Percentiles rank a stretch among this genome's conserved stretches.
These are phyloP conservation scores for Leishmania lainsoni DNA, from an alignment of 208 protist genomes.

Conservation along the genomic window DNA sequence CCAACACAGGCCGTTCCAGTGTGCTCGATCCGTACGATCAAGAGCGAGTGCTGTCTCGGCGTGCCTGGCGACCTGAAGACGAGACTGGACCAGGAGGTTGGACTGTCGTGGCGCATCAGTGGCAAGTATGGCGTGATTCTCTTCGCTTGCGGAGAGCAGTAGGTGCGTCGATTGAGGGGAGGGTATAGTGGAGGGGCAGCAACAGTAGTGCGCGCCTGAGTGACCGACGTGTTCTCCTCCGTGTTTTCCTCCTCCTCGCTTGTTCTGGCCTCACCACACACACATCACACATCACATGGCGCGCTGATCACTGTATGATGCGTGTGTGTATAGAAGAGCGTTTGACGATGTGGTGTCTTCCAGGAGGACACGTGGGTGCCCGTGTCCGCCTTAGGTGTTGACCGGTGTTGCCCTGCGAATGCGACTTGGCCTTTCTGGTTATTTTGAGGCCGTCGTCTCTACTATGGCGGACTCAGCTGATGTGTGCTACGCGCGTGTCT, in stretches of 20 bases:
- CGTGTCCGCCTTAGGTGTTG: too few species aligned
- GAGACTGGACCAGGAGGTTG: conserved; percentile 43
- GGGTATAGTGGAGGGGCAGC: not conserved
- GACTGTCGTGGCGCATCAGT: conserved; percentile 63
- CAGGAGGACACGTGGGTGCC: too few species aligned
- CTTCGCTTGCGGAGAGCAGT: conserved; percentile 37
- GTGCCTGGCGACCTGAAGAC: conserved; percentile 54
- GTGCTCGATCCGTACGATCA: conserved; percentile 83
- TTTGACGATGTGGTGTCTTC: not conserved
- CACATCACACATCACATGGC: not conserved
- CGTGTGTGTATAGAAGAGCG: conserved; percentile 3
- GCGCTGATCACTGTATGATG: not conserved
- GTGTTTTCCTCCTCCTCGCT: not conserved
- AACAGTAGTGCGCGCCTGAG: not conserved
- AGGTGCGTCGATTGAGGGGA: not conserved
- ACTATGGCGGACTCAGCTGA: too few species aligned
- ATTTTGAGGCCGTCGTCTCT: too few species aligned
- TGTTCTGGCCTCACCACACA: not conserved
- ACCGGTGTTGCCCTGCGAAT: too few species aligned
- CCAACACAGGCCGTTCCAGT: conserved; percentile 71
- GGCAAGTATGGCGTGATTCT: conserved; percentile 86
- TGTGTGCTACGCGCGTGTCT: too few species aligned
- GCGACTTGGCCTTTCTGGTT: too few species aligned
- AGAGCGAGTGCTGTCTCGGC: conserved; percentile 86
- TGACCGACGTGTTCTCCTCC: not conserved